A percentile compares a stretch with the other conserved stretches of the same genome.
Conservation (phyloP, 1,284 basidiomycete species). For the Rhodotorula mucilaginosa region DNA sequence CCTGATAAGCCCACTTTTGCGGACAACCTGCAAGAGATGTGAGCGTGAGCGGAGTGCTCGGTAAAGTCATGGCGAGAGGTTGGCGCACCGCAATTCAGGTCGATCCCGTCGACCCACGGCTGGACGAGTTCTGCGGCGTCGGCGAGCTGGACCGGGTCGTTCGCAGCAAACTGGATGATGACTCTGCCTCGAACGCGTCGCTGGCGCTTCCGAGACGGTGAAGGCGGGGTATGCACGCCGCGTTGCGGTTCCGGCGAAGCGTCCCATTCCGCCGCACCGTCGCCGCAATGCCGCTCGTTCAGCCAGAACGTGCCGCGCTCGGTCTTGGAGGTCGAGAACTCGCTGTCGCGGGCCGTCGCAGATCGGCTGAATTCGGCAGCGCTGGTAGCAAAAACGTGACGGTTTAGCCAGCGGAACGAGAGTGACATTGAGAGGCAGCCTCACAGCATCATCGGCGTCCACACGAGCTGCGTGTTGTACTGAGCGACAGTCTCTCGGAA, state of each 20-base stretch:
- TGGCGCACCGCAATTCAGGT: slow-evolving; percentile 57
- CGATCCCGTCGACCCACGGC: slow-evolving; percentile 57
- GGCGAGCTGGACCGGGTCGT: slow-evolving; percentile 54
- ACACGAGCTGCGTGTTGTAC: slow-evolving; percentile 60
- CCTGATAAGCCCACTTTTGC: slow-evolving; percentile 57
- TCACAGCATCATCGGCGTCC: slow-evolving; percentile 62
- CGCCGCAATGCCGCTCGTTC: slow-evolving; percentile 40
- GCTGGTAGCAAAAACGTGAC: not conserved
- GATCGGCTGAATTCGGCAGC: slow-evolving; percentile 58
- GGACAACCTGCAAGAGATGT: slow-evolving; percentile 51
- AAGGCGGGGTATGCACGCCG: not conserved
- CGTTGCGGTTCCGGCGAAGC: slow-evolving; percentile 34
- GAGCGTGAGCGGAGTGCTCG: not conserved
- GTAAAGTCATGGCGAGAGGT: not conserved
- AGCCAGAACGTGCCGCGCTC: slow-evolving; percentile 59
- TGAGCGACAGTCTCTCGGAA: slow-evolving; percentile 59
- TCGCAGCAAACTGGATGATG: slow-evolving; percentile 60
- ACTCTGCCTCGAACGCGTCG: slow-evolving; percentile 54
- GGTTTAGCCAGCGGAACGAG: not conserved
- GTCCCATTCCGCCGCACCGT: slow-evolving; percentile 29
- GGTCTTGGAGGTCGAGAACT: slow-evolving; percentile 55
- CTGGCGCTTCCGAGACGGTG: slow-evolving; percentile 5
- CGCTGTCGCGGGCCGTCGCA: slow-evolving; percentile 55
- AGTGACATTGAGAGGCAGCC: slow-evolving; percentile 21
- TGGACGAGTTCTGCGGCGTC: slow-evolving; percentile 59